These are phyloP conservation scores for Candida sithepensis DNA, from an alignment of 805 yeast species.

Conservation along the genomic window DNA sequence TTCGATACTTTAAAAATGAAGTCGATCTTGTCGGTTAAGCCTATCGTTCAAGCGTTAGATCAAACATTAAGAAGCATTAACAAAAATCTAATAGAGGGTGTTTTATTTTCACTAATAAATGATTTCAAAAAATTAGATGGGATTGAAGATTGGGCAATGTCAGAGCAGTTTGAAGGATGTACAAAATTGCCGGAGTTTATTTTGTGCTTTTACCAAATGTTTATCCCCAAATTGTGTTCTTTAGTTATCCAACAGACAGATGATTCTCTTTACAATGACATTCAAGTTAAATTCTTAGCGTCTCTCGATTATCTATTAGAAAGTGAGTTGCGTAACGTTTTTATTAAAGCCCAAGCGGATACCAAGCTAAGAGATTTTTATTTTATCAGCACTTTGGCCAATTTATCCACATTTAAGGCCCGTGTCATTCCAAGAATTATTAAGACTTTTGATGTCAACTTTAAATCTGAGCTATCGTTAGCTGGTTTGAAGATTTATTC, in stretches of 20 bases:
- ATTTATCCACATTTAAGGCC: constrained; percentile 45
- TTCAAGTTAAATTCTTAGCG: constrained; percentile 33
- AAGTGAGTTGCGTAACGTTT: constrained; percentile 39
- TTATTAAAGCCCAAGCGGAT: constrained; percentile 30
- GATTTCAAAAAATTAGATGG: constrained; percentile 22
- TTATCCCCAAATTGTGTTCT: constrained; percentile 31
- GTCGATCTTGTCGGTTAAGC: constrained; percentile 31
- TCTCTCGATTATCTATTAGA: constrained; percentile 39
- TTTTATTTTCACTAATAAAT: constrained; percentile 21
- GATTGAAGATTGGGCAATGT: constrained; percentile 38
- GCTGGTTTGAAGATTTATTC: constrained; percentile 42
- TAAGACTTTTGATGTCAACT: constrained; percentile 46
- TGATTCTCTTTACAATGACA: constrained; percentile 16
- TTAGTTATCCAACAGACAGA: constrained; percentile 17
- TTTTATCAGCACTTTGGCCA: constrained; percentile 43
- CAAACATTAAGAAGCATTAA: constrained; percentile 21
- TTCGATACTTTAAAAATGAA: constrained; percentile 37
- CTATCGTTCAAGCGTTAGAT: constrained; percentile 29
- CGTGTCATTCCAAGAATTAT: constrained; percentile 46
- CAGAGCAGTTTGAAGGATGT: constrained; percentile 28
- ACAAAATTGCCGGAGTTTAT: constrained; percentile 38
- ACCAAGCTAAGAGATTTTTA: constrained; percentile 19
- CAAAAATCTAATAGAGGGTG: constrained; percentile 24
- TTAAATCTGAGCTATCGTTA: constrained; percentile 42
- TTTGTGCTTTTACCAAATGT: constrained; percentile 34